phyloP scores from a whole-genome alignment of 108 stramenopile genomes.

The Fragilaria crotonensis region DNA sequence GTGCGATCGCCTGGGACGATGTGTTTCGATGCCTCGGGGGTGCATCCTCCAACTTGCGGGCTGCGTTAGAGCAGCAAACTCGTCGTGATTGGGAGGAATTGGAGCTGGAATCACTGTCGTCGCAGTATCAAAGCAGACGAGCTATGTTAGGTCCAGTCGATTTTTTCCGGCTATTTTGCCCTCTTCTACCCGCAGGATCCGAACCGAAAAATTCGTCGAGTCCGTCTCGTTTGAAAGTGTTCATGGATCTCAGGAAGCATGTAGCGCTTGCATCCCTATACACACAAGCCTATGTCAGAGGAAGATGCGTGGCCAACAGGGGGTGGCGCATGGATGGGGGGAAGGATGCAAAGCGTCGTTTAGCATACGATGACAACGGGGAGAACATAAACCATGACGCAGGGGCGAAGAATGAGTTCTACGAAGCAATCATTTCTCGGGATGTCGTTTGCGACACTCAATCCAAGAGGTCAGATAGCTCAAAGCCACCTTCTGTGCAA shows the following conservation, averaged over 20 bases:
- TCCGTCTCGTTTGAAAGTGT: slow-evolving; percentile 35
- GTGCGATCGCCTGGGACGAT: slow-evolving; percentile 66
- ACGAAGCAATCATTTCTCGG: slow-evolving; percentile 60
- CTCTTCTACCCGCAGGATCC: slow-evolving; percentile 28
- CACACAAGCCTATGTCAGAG: slow-evolving; percentile 43
- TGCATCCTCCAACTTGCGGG: background rate
- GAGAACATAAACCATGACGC: slow-evolving; percentile 50
- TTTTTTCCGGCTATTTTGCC: slow-evolving; percentile 61
- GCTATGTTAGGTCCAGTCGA: slow-evolving; percentile 52
- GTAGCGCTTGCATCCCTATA: slow-evolving; percentile 51
- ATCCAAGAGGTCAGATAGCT: slow-evolving; percentile 7
- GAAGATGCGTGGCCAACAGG: slow-evolving; percentile 36
- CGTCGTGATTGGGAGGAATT: background rate
- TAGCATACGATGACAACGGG: slow-evolving; percentile 58
- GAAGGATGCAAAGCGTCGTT: slow-evolving; percentile 19
- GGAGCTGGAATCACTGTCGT: slow-evolving; percentile 5
- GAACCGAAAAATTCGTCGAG: slow-evolving; percentile 29
- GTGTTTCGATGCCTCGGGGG: slow-evolving; percentile 56
- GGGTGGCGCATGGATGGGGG: slow-evolving; percentile 43
- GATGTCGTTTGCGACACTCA: slow-evolving; percentile 38
- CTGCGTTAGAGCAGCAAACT: background rate
- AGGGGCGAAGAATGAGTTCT: slow-evolving; percentile 45
- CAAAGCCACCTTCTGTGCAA: slow-evolving; percentile 11
- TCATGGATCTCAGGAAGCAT: slow-evolving; percentile 42
- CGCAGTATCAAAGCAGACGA: slow-evolving; percentile 31